These are phyloP conservation scores for Aaosphaeria pasadenensis DNA, from an alignment of 2,329 filamentous ascomycete species.

Conservation along the genomic window DNA sequence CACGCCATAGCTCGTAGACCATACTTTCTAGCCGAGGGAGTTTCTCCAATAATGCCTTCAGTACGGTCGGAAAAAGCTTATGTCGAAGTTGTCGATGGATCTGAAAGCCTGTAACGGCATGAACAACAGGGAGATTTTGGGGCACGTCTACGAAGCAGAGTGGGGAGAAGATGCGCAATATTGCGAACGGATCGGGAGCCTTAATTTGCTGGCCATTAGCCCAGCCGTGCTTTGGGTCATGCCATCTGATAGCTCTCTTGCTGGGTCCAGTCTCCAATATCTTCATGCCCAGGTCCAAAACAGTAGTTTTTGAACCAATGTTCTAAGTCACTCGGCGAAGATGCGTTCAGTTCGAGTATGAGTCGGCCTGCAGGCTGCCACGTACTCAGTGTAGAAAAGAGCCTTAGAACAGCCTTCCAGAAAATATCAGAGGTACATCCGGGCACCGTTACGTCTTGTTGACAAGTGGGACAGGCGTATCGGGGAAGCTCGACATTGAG, in stretches of 20 bases:
- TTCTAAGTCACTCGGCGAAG: conserved; percentile 19
- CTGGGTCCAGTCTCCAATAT: conserved; percentile 13
- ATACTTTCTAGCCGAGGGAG: conserved; percentile 18
- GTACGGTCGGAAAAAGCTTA: conserved; percentile 11
- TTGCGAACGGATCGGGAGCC: conserved; percentile 8
- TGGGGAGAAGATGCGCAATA: conserved; percentile 13
- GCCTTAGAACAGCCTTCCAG: conserved; percentile 12
- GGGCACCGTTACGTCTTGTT: conserved; percentile 3
- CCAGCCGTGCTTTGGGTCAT: conserved; percentile 17
- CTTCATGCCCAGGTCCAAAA: conserved; percentile 18
- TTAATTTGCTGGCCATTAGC: conserved; percentile 13
- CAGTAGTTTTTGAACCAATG: conserved; percentile 19
- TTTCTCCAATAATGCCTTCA: conserved; percentile 15
- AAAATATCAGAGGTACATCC: conserved; percentile 9
- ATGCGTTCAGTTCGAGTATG: conserved; percentile 17
- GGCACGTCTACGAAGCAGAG: conserved; percentile 11
- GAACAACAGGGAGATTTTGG: conserved; percentile 13
- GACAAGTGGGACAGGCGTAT: conserved; percentile 14
- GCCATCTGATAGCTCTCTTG: conserved; percentile 15
- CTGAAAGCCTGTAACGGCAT: conserved; percentile 14
- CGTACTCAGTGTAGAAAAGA: conserved; percentile 18
- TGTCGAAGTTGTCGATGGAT: conserved; percentile 18
- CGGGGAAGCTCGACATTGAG: conserved; percentile 17
- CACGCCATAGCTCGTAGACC: conserved; percentile 15
- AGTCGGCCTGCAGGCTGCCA: conserved; percentile 15